A percentile compares a stretch with the other conserved stretches of the same genome.
Evolutionary conservation across 768 basidiomycete genomes (phyloP).

Genomic region (Tylopilus intermedius): DNA sequence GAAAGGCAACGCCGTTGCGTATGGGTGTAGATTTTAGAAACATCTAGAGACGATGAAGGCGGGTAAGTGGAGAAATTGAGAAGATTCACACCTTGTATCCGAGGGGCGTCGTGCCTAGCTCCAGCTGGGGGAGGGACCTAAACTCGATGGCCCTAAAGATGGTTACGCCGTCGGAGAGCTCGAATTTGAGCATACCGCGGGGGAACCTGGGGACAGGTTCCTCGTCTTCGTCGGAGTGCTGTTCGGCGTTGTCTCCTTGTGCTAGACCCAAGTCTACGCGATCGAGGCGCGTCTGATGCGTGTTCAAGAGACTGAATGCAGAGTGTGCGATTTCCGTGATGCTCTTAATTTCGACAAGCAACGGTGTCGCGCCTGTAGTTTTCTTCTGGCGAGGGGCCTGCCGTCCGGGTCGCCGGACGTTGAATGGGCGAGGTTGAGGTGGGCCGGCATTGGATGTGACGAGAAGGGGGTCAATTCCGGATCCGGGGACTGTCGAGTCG

Average conservation of each 20-base stretch:
- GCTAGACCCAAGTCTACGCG: constrained; percentile 45
- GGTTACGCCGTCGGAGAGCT: constrained; percentile 72
- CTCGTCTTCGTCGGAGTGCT: constrained; percentile 51
- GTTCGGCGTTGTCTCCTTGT: constrained; percentile 35
- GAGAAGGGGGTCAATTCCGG: constrained; percentile 48
- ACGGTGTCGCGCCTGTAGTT: constrained; percentile 37
- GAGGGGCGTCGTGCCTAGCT: constrained; percentile 69
- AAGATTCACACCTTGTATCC: constrained; percentile 67
- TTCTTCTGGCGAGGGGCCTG: constrained; percentile 10
- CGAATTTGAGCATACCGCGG: constrained; percentile 69
- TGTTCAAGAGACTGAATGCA: constrained; percentile 74
- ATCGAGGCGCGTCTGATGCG: constrained; percentile 57
- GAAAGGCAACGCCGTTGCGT: constrained; percentile 66
- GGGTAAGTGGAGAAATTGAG: not conserved
- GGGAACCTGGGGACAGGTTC: constrained; percentile 81
- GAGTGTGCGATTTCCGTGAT: constrained; percentile 85
- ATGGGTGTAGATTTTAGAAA: constrained; percentile 64
- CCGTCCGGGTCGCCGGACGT: constrained; percentile 1
- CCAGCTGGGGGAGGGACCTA: constrained; percentile 55
- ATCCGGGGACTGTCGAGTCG: constrained; percentile 67
- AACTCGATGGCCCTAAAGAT: constrained; percentile 77
- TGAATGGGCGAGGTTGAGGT: constrained; percentile 6
- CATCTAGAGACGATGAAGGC: constrained; percentile 40
- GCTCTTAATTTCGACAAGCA: constrained; percentile 70
- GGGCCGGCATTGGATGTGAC: constrained; percentile 9